Percentiles rank a stretch among this genome's conserved stretches.
phyloP scores from a whole-genome alignment of 768 basidiomycete genomes.

The Postia placenta region DNA sequence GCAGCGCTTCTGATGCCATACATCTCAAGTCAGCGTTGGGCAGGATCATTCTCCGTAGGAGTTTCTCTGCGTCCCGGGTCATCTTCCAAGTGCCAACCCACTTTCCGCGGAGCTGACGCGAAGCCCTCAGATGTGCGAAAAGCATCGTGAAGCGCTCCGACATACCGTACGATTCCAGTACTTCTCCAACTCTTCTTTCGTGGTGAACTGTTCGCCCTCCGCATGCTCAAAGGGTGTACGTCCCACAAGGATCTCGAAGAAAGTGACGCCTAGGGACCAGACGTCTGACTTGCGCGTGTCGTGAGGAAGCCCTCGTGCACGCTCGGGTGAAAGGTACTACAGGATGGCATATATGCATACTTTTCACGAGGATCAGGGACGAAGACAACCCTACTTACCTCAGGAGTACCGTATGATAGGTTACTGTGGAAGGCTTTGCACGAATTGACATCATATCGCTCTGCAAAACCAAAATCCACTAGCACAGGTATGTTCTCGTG shows the following conservation, averaged over 20 bases:
- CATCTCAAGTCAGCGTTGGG: slow-evolving; percentile 80
- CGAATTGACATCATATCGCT: slow-evolving; percentile 66
- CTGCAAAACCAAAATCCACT: slow-evolving; percentile 96
- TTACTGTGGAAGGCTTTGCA: slow-evolving; percentile 74
- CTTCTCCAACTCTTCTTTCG: slow-evolving; percentile 73
- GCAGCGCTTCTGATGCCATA: slow-evolving; percentile 59
- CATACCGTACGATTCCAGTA: slow-evolving; percentile 84
- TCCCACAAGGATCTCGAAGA: slow-evolving; percentile 91
- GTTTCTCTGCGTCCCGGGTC: slow-evolving; percentile 54
- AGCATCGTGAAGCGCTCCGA: slow-evolving; percentile 4
- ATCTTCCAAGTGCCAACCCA: slow-evolving; percentile 84
- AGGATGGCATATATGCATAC: not conserved
- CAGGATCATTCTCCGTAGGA: slow-evolving; percentile 71
- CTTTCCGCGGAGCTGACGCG: slow-evolving; percentile 58
- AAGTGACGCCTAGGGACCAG: slow-evolving; percentile 83
- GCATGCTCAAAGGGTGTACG: slow-evolving; percentile 87
- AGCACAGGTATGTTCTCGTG: slow-evolving; percentile 75
- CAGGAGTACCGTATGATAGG: slow-evolving; percentile 86
- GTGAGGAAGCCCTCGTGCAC: slow-evolving; percentile 82
- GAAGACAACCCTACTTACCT: slow-evolving; percentile 51
- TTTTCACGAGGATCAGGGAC: not conserved
- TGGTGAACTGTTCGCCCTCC: slow-evolving; percentile 72
- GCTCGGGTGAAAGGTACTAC: slow-evolving; percentile 91
- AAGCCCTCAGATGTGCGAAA: not conserved
- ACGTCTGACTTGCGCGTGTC: slow-evolving; percentile 91